phyloP scores from a whole-genome alignment of 768 basidiomycete genomes.

The Rhizopogon vinicolor region DNA sequence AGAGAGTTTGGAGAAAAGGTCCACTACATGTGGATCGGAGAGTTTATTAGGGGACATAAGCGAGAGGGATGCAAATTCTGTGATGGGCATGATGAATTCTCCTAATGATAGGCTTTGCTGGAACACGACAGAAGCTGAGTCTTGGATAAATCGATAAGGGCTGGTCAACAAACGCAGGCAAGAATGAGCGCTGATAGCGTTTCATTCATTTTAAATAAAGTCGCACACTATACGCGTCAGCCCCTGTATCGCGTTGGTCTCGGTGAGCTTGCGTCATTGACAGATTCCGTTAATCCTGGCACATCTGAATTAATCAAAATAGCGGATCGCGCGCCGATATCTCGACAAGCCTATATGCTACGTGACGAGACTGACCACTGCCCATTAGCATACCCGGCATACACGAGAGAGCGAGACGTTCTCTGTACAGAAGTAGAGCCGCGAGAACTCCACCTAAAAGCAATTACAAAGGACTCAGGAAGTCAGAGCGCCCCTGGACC shows the following conservation, averaged over 20 bases:
- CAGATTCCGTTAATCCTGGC: neutral
- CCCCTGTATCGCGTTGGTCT: neutral
- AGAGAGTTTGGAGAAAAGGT: slow-evolving; percentile 27
- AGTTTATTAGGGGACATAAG: slow-evolving; percentile 27
- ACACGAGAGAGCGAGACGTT: too few relatives aligned
- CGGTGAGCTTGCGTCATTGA: neutral
- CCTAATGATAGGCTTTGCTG: neutral
- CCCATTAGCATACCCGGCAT: too few relatives aligned
- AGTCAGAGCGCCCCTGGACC: too few relatives aligned
- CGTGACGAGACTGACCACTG: too few relatives aligned
- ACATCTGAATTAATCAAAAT: neutral
- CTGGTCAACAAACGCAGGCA: too few relatives aligned
- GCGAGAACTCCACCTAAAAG: too few relatives aligned
- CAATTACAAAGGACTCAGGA: too few relatives aligned
- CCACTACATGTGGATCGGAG: slow-evolving; percentile 22
- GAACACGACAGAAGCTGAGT: neutral
- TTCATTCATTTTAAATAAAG: too few relatives aligned
- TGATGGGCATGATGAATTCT: slow-evolving; percentile 33
- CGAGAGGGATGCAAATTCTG: slow-evolving; percentile 36
- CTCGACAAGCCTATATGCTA: neutral
- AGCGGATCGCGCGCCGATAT: neutral
- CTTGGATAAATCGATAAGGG: neutral
- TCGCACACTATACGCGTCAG: slow-evolving; percentile 5
- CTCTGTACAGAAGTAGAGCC: too few relatives aligned
- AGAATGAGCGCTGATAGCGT: too few relatives aligned